Base-by-base conservation (phyloP, 495 filamentous ascomycete genomes). In the Corynascus novoguineensis region DNA sequence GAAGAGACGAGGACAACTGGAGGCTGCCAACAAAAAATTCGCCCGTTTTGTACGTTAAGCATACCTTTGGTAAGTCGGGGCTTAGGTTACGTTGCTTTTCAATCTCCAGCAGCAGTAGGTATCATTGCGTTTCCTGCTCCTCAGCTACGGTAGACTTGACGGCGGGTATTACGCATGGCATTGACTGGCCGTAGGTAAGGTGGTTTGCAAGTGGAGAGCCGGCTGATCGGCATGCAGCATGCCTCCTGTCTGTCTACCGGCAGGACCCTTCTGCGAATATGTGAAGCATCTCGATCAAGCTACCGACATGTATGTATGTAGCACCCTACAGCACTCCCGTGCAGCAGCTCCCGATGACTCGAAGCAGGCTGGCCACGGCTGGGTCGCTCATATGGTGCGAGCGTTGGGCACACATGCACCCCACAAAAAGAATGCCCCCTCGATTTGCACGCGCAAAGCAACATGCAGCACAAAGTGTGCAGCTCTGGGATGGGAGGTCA, bases 391-490 rank as follows among this genome's bases (percentile, higher is more conserved):
- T 19, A 35, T 22, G 5, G 40, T 52, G 38, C 50, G 41, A 17
- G 35, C 15, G 60, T 62, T 62, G 60, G 60, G 60, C 55, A 55
- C 42, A 27, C 48, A 61, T 46, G 48, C 59, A 53, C 60, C 50
- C 55, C 47, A 60, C 52, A 52, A 14, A 5, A 27, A 31, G n/a
- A 29, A 10, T 5, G 42, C 15, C 15, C 12, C 19, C 24, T 34
- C 12, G n/a, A 54, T 44, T 54, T 19, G 51, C 4, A n/a, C 3
- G 19, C 28, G 53, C 45, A 27, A 27, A 56, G 44, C n/a, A 38
- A 19, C 24, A 15, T 22, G 41, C 44, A 55, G 21, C 31, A 15
- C 42, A 31, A n/a, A 22, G 22, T 0, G 14, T 40, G 45, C 54
- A 24, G 44, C 28, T 32, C 38, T 28, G 35, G 22, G 47, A 40